These are phyloP conservation scores for Silene conica DNA, from an alignment of 148 eudicot species.

Conservation along the genomic window DNA sequence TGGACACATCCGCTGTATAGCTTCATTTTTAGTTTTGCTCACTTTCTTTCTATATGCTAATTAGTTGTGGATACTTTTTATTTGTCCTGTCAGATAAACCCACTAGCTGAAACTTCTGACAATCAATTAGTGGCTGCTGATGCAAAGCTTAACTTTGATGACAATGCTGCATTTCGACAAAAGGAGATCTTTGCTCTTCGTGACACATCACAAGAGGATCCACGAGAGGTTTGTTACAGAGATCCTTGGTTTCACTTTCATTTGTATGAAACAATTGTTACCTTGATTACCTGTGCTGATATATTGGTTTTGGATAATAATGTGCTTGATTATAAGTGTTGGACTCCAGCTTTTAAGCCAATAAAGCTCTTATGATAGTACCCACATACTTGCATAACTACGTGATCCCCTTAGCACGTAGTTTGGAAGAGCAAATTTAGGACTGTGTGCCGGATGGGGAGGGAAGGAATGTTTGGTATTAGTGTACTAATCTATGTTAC, in stretches of 20 bases:
- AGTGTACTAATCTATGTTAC: too few relatives aligned
- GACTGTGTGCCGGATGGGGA: too few relatives aligned
- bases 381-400: background rate
- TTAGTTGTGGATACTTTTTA: background rate
- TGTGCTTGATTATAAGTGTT: background rate
- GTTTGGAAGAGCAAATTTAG: background rate
- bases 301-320: too few relatives aligned
- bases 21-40: background rate
- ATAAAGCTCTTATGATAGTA: background rate
- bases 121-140: constrained; percentile 89
- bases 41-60: constrained; percentile 3
- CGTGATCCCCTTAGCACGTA: background rate
- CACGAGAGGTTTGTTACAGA: constrained; percentile 73
- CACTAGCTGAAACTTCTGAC: constrained; percentile 91
- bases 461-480: too few relatives aligned
- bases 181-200: constrained; percentile 92
- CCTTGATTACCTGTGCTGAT: too few relatives aligned
- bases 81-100: constrained; percentile 56
- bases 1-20: constrained; percentile 23
- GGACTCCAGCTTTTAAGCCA: background rate
- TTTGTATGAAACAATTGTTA: background rate
- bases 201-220: constrained; percentile 96
- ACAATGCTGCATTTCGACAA: constrained; percentile 92
- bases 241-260: background rate
- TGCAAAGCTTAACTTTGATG: constrained; percentile 96